These are phyloP conservation scores for Pythium monospermum DNA, from an alignment of 352 stramenopile genomes.

Conservation along the genomic window DNA sequence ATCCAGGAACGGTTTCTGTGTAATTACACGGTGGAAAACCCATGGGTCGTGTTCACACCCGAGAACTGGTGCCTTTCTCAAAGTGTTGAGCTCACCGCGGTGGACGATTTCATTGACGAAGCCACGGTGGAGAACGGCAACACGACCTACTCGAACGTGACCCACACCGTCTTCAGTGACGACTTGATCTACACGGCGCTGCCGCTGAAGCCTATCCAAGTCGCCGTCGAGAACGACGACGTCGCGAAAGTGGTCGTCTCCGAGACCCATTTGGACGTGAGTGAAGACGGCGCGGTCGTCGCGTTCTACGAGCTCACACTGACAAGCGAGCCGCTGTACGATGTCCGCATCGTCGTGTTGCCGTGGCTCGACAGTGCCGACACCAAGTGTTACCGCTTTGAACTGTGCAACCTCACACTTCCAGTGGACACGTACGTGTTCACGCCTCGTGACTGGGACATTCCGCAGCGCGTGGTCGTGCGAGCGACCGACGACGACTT, in stretches of 20 bases:
- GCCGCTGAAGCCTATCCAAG: constrained; percentile 27
- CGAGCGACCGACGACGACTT: constrained; percentile 58
- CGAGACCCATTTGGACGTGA: constrained; percentile 41
- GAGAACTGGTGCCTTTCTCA: constrained; percentile 68
- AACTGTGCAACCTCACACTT: constrained; percentile 66
- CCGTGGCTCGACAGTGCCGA: constrained; percentile 56
- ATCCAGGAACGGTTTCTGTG: constrained; percentile 70
- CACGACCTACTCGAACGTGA: constrained; percentile 57
- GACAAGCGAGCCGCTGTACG: constrained; percentile 52
- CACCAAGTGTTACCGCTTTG: constrained; percentile 72
- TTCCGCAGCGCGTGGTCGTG: constrained; percentile 48
- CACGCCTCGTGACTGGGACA: constrained; percentile 56
- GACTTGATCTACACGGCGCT: constrained; percentile 58
- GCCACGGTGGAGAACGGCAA: constrained; percentile 30
- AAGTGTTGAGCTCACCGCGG: constrained; percentile 33
- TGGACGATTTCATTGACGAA: constrained; percentile 67
- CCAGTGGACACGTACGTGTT: constrained; percentile 46
- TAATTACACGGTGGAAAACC: constrained; percentile 67
- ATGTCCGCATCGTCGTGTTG: constrained; percentile 55
- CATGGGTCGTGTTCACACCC: constrained; percentile 69
- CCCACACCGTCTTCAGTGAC: constrained; percentile 55
- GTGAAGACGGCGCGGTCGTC: constrained; percentile 39
- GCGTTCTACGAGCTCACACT: constrained; percentile 49
- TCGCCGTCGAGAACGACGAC: constrained; percentile 60
- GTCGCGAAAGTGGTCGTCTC: constrained; percentile 58